These are phyloP conservation scores for Rhododendron molle DNA, from an alignment of 148 eudicot species.

Conservation along the genomic window DNA sequence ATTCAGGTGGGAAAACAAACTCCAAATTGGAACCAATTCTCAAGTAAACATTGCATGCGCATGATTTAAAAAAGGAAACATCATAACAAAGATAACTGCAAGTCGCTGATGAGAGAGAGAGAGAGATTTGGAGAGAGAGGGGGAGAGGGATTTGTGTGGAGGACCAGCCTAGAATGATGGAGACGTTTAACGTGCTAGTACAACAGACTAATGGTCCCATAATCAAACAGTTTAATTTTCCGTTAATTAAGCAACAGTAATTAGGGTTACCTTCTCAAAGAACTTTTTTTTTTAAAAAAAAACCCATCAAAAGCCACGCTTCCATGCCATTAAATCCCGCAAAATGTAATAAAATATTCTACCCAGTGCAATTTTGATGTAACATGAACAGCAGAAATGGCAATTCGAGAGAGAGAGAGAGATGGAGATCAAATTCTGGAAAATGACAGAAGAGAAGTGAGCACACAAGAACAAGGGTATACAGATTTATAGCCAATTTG, in stretches of 20 bases:
- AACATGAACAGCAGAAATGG: neutral
- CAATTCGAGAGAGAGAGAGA: neutral
- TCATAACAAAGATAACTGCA: constrained; percentile 3
- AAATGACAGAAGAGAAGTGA: constrained; percentile 70
- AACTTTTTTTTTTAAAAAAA: neutral
- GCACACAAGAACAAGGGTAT: constrained; percentile 57
- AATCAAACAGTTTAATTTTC: constrained; percentile 18
- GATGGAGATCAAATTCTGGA: neutral
- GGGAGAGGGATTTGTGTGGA: constrained; percentile 10
- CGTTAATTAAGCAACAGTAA: constrained; percentile 26
- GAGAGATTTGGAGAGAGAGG: neutral
- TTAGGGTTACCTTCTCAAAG: constrained; percentile 23
- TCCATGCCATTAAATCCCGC: constrained; percentile 5
- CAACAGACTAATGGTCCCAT: constrained; percentile 24
- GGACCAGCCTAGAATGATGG: constrained; percentile 17
- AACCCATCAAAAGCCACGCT: constrained; percentile 40
- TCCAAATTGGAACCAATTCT: neutral
- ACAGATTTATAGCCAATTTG: constrained; percentile 30
- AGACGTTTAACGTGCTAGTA: neutral
- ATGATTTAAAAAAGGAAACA: neutral
- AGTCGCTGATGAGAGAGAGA: neutral
- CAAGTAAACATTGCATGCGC: constrained; percentile 27
- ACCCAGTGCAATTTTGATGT: neutral
- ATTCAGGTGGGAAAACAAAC: neutral
- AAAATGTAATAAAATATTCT: constrained; percentile 8